Evolutionary conservation across 2,329 filamentous ascomycete genomes (phyloP).

Genomic region (Colletotrichum ledebouriae): DNA sequence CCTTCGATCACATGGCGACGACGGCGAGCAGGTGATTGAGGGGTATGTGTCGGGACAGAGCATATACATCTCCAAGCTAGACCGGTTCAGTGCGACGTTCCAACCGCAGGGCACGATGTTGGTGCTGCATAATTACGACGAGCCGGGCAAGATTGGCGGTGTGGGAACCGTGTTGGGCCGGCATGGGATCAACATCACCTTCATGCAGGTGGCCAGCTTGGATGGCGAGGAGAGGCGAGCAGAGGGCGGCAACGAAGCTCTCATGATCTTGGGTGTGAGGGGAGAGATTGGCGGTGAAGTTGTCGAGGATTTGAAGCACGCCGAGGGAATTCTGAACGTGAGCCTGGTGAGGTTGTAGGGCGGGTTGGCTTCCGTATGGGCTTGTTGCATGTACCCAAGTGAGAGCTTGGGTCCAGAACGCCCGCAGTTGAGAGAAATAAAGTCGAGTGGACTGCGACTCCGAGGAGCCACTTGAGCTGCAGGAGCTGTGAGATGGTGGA

Average conservation of each 20-base stretch:
- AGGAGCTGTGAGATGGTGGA: slow-evolving; percentile 4
- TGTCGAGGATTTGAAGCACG: slow-evolving; percentile 60
- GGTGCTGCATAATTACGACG: slow-evolving; percentile 86
- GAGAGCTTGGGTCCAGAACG: not conserved
- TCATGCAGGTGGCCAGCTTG: slow-evolving; percentile 79
- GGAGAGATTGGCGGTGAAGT: slow-evolving; percentile 71
- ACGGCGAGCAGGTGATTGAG: slow-evolving; percentile 65
- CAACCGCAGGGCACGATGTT: slow-evolving; percentile 79
- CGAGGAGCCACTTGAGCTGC: slow-evolving; percentile 11
- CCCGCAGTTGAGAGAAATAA: not conserved
- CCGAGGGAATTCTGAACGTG: slow-evolving; percentile 69
- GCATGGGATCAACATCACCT: slow-evolving; percentile 81
- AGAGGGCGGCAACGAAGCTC: slow-evolving; percentile 71
- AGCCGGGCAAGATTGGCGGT: slow-evolving; percentile 84
- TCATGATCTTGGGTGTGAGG: slow-evolving; percentile 86
- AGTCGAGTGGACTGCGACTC: not conserved
- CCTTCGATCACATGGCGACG: slow-evolving; percentile 65
- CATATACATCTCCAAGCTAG: slow-evolving; percentile 79
- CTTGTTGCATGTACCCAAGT: not conserved
- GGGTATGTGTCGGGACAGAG: slow-evolving; percentile 75
- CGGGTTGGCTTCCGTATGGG: not conserved
- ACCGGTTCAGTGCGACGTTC: slow-evolving; percentile 80
- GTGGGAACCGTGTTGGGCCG: slow-evolving; percentile 79
- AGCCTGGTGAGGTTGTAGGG: slow-evolving; percentile 62
- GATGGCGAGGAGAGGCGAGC: slow-evolving; percentile 52